phyloP scores from a whole-genome alignment of 805 yeast species.

The Ogataea methanolica region DNA sequence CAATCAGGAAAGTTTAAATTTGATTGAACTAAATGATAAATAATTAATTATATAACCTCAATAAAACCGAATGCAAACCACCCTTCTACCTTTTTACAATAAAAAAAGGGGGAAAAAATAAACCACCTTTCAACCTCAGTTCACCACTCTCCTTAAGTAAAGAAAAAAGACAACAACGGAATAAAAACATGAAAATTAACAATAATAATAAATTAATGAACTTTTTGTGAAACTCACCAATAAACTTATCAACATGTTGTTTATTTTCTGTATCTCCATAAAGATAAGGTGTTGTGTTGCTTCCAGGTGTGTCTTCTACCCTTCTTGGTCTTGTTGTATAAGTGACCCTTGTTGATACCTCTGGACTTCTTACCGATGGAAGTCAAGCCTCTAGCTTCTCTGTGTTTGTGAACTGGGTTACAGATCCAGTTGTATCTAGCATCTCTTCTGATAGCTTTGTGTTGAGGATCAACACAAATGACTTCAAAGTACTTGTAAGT shows the following conservation, averaged over 20 bases:
- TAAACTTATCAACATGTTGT: slow-evolving; percentile 8
- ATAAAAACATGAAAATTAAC: too few relatives aligned
- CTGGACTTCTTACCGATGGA: slow-evolving; percentile 98
- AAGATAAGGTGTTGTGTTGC: slow-evolving; percentile 95
- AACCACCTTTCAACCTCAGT: too few relatives aligned
- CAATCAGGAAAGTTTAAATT: too few relatives aligned
- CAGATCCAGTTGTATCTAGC: slow-evolving; percentile 99
- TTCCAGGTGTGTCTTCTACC: slow-evolving; percentile 99
- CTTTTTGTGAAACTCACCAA: too few relatives aligned
- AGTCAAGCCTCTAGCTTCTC: slow-evolving; percentile 99
- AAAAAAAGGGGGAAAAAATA: too few relatives aligned
- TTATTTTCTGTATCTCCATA: slow-evolving; percentile 99
- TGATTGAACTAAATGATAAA: too few relatives aligned
- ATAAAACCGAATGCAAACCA: too few relatives aligned
- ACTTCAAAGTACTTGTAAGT: slow-evolving; percentile 99
- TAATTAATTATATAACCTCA: too few relatives aligned
- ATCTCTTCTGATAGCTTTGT: slow-evolving; percentile 98
- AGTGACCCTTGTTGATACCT: slow-evolving; percentile 99
- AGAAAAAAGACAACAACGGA: too few relatives aligned
- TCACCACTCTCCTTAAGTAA: too few relatives aligned
- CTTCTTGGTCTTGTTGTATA: slow-evolving; percentile 94
- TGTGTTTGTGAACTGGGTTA: slow-evolving; percentile 99
- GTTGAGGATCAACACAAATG: slow-evolving; percentile 94
- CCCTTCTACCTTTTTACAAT: too few relatives aligned
- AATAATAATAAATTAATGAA: too few relatives aligned